Conservation (phyloP, 2,329 filamentous ascomycete species). For the Meredithiella fracta region DNA sequence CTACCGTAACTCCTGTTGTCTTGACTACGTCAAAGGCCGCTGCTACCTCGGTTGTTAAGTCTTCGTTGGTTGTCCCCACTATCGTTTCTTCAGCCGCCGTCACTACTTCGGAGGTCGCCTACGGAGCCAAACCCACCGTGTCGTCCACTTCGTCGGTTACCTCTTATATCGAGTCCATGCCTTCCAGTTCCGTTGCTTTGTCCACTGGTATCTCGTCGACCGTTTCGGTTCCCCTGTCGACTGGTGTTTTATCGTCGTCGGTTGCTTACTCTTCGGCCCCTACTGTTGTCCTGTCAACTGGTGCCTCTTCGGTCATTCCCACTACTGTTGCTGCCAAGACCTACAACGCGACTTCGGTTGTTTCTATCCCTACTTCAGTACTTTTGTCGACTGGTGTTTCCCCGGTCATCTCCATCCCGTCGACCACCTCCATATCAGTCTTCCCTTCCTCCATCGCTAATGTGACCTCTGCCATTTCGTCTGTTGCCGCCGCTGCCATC, state of each 20-base stretch:
- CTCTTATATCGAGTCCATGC: neutral
- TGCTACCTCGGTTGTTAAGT: neutral
- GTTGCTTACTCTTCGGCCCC: neutral
- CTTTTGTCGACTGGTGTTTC: neutral
- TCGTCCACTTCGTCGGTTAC: neutral
- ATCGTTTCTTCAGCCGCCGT: no score
- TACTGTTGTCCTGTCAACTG: neutral
- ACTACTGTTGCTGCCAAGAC: conserved; percentile 21
- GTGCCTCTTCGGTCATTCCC: neutral
- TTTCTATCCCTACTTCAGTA: neutral
- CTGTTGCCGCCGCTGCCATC: conserved; percentile 9
- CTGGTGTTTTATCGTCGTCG: neutral
- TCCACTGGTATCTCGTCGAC: neutral
- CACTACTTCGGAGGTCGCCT: no score
- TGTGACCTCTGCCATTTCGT: conserved; percentile 35
- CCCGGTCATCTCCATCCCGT: conserved; percentile 17
- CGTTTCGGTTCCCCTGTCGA: no score
- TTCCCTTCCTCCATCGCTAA: conserved; percentile 20
- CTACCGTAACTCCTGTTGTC: neutral
- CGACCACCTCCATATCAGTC: conserved; percentile 20
- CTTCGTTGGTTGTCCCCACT: no score
- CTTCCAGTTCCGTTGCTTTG: neutral
- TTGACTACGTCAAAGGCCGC: neutral
- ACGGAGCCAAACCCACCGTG: neutral
- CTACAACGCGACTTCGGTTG: conserved; percentile 33